phyloP scores from a whole-genome alignment of 306 rosid genomes.

The Lablab purpureus region DNA sequence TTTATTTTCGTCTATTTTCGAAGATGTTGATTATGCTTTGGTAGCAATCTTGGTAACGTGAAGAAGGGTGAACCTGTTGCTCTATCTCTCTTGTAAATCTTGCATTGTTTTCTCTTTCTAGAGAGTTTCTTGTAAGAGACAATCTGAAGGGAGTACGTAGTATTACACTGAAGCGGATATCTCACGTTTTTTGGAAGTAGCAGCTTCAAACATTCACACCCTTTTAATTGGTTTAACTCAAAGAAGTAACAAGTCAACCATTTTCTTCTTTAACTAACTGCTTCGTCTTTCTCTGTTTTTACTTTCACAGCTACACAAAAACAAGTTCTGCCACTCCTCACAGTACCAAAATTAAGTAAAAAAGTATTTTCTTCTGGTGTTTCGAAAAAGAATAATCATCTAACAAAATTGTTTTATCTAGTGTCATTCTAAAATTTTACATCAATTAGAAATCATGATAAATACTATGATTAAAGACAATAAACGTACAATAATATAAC shows the following conservation, averaged over 20 bases:
- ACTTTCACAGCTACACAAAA: neutral
- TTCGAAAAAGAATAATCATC: neutral
- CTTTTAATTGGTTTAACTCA: neutral
- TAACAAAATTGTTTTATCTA: neutral
- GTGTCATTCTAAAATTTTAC: too few relatives aligned
- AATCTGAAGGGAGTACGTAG: neutral
- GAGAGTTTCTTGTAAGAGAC: conserved; percentile 30
- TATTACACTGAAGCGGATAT: neutral
- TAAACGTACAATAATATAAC: too few relatives aligned
- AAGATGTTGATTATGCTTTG: conserved; percentile 47
- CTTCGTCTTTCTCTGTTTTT: neutral
- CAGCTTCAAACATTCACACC: conserved; percentile 13
- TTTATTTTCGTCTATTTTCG: conserved; percentile 20
- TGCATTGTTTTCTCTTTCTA: conserved; percentile 33
- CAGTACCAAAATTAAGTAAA: neutral
- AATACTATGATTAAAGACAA: too few relatives aligned
- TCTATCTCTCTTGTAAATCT: conserved; percentile 22
- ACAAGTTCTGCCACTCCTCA: neutral
- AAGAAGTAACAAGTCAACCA: conserved; percentile 4
- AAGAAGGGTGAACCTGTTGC: conserved; percentile 46
- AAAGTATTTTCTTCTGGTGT: neutral
- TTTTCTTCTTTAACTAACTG: neutral
- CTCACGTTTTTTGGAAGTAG: neutral
- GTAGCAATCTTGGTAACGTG: conserved; percentile 40
- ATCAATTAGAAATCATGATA: too few relatives aligned